Base-by-base conservation (phyloP, 1,284 basidiomycete genomes). In the Ceratobasidium sp. region DNA sequence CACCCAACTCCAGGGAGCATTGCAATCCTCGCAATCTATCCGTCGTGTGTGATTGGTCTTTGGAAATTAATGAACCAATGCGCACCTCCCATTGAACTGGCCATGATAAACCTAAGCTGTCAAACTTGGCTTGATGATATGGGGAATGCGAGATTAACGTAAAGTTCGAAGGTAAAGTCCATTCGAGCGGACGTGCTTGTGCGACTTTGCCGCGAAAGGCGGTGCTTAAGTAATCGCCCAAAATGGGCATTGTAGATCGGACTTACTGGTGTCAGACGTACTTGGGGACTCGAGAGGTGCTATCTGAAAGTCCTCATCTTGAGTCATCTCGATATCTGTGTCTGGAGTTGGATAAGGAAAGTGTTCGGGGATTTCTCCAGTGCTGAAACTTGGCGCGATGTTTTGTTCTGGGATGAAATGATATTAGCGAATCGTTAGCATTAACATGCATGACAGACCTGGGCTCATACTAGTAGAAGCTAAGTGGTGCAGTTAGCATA, bases 71-170 rank as follows among this genome's bases (percentile, higher is more conserved):
- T n/a, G 26, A 9, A 10, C 23, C 7, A 13, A 20, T 38, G 46
- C 70, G n/a, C 33, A 52, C 73, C 73, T 76, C 73, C 73, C 73
- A 80, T 50, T 80, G 79, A 1, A 78, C 79, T 38, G 40, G 65
- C 79, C 79, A 80, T 3, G 79, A 48, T 3, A 80, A 40, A 23
- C 59, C 65, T n/a, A 77, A 33, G 17, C 52, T 62, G 42, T 79
- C 79, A 65, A 79, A 79, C 56, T 33, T 59, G 10, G 56, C 26
- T 9, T 68, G 69, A 62, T 78, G 77, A 3, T 12, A n/a, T 3
- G 15, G 15, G 3, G 79, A 79, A 28, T 78, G 44, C 7, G 77
- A 77, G 0, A 79, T 26, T 0, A 44, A 10, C 23, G 23, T 26
- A 10, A 46, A 33, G 3, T 57, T 44, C 10, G 54, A 12, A 4